These are phyloP conservation scores for Monosporascus sp. DNA, from an alignment of 2,329 filamentous ascomycete genomes.

Conservation along the genomic window DNA sequence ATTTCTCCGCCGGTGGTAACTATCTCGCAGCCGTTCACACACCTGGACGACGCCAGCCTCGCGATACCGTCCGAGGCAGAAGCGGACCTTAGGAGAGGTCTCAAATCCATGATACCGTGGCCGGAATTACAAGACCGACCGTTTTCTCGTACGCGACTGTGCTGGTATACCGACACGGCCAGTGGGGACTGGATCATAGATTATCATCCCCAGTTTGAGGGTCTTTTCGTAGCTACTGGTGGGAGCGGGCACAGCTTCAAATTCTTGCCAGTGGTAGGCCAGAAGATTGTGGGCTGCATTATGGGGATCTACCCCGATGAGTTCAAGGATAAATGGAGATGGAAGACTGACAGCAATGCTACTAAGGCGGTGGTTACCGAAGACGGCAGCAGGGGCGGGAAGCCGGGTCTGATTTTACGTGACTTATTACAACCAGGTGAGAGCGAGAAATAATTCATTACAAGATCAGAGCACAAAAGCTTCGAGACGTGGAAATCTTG, in stretches of 20 bases:
- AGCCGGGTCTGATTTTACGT: conserved; percentile 39
- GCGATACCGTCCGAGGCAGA: conserved; percentile 57
- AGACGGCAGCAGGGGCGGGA: conserved; percentile 49
- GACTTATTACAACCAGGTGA: conserved; percentile 34
- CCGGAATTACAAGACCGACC: conserved; percentile 51
- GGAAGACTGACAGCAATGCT: conserved; percentile 51
- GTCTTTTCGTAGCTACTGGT: conserved; percentile 57
- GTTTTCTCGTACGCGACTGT: conserved; percentile 59
- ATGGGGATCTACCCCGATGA: conserved; percentile 39
- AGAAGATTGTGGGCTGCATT: conserved; percentile 55
- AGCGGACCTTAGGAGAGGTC: conserved; percentile 53
- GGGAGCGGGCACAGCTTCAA: conserved; percentile 66
- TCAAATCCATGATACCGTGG: conserved; percentile 57
- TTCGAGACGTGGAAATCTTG: not conserved
- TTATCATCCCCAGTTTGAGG: conserved; percentile 58
- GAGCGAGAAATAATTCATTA: conserved; percentile 9
- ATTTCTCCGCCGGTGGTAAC: conserved; percentile 1
- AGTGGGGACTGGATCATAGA: conserved; percentile 68
- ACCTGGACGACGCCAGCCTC: conserved; percentile 42
- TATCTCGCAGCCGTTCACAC: conserved; percentile 40
- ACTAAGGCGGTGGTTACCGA: conserved; percentile 40
- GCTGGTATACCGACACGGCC: conserved; percentile 73
- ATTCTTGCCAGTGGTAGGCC: conserved; percentile 62
- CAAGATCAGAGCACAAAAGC: not conserved
- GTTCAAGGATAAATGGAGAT: conserved; percentile 56